Evolutionary conservation across 2,329 filamentous ascomycete species (phyloP).

Genomic region (Colletotrichum tabaci): DNA sequence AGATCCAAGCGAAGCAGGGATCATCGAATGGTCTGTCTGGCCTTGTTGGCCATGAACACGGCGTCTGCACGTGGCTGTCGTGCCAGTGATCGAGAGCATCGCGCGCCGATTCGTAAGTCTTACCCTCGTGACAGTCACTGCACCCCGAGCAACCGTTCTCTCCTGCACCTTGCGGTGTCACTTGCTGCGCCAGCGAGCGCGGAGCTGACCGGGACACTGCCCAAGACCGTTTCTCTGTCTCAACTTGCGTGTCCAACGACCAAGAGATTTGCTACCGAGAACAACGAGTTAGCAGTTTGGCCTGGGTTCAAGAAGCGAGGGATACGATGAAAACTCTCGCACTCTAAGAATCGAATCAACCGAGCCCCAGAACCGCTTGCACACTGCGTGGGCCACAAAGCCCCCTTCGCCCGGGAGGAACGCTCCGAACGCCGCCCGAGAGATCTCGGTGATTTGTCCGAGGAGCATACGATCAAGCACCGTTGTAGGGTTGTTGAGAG

Average conservation of each 20-base stretch:
- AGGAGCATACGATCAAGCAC: background rate
- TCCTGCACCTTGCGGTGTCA: background rate
- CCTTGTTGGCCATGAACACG: background rate
- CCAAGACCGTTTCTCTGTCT: background rate
- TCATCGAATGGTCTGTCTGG: slow-evolving; percentile 18
- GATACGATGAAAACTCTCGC: background rate
- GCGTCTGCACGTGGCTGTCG: background rate
- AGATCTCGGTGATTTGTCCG: background rate
- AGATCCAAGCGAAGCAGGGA: slow-evolving; percentile 15
- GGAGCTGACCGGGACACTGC: background rate
- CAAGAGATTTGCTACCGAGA: background rate
- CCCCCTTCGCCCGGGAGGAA: slow-evolving; percentile 13
- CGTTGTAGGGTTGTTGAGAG: background rate
- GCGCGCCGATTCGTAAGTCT: background rate
- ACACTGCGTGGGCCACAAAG: slow-evolving; percentile 25
- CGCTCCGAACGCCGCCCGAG: background rate
- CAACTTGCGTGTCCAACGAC: background rate
- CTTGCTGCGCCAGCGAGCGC: background rate
- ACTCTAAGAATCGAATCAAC: slow-evolving; percentile 43
- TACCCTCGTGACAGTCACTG: background rate
- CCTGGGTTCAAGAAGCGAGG: background rate
- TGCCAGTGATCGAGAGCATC: slow-evolving; percentile 27
- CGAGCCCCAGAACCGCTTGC: slow-evolving; percentile 43
- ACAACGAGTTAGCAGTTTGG: background rate
- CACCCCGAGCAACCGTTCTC: background rate